Base-by-base conservation (phyloP, 2,329 filamentous ascomycete species). In the Diaporthe destruens region DNA sequence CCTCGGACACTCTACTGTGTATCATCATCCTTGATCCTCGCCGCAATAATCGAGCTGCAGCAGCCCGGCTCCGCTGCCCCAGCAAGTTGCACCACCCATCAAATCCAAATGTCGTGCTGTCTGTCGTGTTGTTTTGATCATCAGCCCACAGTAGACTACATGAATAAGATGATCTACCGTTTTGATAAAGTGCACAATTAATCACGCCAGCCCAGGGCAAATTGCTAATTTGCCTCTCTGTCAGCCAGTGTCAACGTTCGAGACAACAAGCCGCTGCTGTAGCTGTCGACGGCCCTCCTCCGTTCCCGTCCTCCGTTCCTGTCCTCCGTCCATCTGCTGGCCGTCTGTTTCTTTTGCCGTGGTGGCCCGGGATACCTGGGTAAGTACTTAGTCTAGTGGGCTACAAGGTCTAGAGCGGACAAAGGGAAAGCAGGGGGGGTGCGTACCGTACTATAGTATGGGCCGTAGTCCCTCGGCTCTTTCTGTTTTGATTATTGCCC, bases 341-440 rank as follows among this genome's bases (percentile, higher is more conserved):
- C 59, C 44, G 44, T 36, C 59, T 6, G 11, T 16, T 49, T 49
- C 8, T 32, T 63, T 63, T 34, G 25, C 57, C 57, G 39, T 34
- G 57, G 23, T 25, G 39, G 39, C 39, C 39, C 14, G 39, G 39
- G 39, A 42, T 42, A 42, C 39, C 36, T 23, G 57, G 57, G 29
- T 5, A 29, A 2, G 2, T 29, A 29, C 29, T 29, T 29, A 29
- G 29, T 29, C 29, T 29, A 29, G 29, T 29, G 5, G 29, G 29
- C 29, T 29, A 29, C 29, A 29, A 3, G 36, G 8, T 9, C 57
- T 6, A 44, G 42, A 65, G 20, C 59, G 59, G 59, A 65, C 59
- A 65, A 65, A 65, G 59, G 59, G 42, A 65, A 59, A 59, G 18
- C 25, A 56, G 8, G 29, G 25, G n/a, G 36, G 54, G 25, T 20